Percentiles rank a stretch among this genome's conserved stretches.
These are phyloP conservation scores for Catunica adiposa DNA, from an alignment of 2,329 filamentous ascomycete species.

Conservation along the genomic window DNA sequence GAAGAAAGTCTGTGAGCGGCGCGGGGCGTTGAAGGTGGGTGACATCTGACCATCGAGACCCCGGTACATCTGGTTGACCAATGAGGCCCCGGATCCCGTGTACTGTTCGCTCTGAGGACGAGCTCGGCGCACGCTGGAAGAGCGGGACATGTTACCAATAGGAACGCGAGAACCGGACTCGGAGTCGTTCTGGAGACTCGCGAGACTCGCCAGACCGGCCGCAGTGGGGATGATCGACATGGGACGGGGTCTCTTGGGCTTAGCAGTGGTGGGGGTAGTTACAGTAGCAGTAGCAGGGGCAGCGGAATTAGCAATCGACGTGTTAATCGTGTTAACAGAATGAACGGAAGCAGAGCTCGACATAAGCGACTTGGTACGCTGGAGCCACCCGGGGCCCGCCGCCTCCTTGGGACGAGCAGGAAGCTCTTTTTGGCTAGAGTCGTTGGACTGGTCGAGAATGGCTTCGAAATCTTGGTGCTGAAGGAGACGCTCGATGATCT, in stretches of 20 bases:
- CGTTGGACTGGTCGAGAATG: constrained; percentile 67
- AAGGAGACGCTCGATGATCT: constrained; percentile 89
- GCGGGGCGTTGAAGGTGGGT: constrained; percentile 38
- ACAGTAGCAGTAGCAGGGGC: constrained; percentile 13
- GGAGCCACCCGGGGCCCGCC: constrained; percentile 32
- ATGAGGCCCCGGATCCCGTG: constrained; percentile 40
- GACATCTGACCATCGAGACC: constrained; percentile 50
- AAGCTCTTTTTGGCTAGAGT: constrained; percentile 50
- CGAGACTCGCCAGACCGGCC: constrained; percentile 22
- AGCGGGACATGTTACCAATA: constrained; percentile 40
- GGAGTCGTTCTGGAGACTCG: constrained; percentile 42
- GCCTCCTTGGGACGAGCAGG: constrained; percentile 43
- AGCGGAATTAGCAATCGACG: constrained; percentile 18
- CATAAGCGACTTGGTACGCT: constrained; percentile 38
- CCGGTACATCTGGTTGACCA: constrained; percentile 77
- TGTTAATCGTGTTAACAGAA: constrained; percentile 31
- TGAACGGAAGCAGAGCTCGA: constrained; percentile 22
- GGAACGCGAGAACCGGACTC: constrained; percentile 63
- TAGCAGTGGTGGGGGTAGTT: constrained; percentile 18
- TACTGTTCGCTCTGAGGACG: constrained; percentile 49
- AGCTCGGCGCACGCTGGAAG: constrained; percentile 35
- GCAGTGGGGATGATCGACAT: constrained; percentile 38
- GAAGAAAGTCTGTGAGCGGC: constrained; percentile 50
- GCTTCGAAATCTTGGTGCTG: constrained; percentile 91
- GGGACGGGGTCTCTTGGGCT: constrained; percentile 33